Evolutionary conservation across 2,329 filamentous ascomycete genomes (phyloP).

Genomic region (Pseudogymnoascus sp.): DNA sequence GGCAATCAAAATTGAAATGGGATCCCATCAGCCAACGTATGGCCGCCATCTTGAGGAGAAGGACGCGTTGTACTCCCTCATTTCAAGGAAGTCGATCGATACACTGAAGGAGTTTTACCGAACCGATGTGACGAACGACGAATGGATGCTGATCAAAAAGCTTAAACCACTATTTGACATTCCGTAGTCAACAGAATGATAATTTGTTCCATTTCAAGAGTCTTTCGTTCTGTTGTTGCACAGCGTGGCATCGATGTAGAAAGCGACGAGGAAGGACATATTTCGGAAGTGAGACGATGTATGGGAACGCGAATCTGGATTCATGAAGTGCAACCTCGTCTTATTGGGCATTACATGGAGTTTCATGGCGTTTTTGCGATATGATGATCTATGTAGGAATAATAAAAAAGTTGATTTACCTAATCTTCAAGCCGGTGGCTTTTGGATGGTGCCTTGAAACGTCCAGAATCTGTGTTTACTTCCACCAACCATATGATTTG

Average conservation of each 20-base stretch:
- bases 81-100: constrained; percentile 85
- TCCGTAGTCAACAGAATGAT: constrained; percentile 19
- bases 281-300: not conserved
- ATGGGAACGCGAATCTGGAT: not conserved
- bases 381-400: constrained; percentile 3
- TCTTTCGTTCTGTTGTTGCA: not conserved
- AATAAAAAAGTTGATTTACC: not conserved
- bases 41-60: constrained; percentile 91
- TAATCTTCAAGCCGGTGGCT: not conserved
- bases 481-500: not conserved
- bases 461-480: not conserved
- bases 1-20: constrained; percentile 94
- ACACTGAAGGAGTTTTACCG: constrained; percentile 94
- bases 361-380: not conserved
- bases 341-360: constrained; percentile 1
- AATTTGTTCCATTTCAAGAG: constrained; percentile 2
- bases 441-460: not conserved
- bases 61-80: constrained; percentile 78
- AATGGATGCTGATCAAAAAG: constrained; percentile 93
- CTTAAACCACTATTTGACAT: constrained; percentile 93
- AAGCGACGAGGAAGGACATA: constrained; percentile 5
- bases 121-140: constrained; percentile 77
- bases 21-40: constrained; percentile 83
- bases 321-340: not conserved
- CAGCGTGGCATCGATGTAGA: constrained; percentile 12